Base-by-base conservation (phyloP, 768 basidiomycete genomes). In the Chlorophyllum brunneum region DNA sequence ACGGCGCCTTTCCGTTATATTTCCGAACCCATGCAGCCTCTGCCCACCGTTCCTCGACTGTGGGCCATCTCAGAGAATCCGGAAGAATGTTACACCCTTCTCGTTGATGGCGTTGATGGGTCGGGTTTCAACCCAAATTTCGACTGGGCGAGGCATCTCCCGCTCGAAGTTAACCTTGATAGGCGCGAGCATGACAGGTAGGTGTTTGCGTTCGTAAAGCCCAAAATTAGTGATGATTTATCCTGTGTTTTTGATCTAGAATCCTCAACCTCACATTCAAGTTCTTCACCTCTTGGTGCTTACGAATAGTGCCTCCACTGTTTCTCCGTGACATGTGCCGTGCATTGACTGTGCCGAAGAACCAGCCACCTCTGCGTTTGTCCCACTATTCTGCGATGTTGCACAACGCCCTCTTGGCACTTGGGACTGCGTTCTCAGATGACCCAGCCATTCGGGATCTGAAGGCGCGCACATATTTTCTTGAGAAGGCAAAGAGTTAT, bases 311-410 rank as follows among this genome's bases (percentile, higher is more conserved):
- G 2, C 77, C 77, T 3, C 67, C 69, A 5, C 69, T 78, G 29
- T 80, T 80, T 62, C 61, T 78, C 15, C 67, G 76, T 9, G 77
- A 79, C 48, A 78, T 79, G 77, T 66, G 69, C 52, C 64, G 70
- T 6, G 67, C 70, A 3, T 64, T 78, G 10, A 67, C 59, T 39
- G 62, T 63, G 2, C 73, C 75, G 1, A 58, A 63, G 37, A 67
- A 69, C 1, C 67, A 74, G 33, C 52, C 65, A 5, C 62, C 70
- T 13, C 74, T 74, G 0, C 76, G 75, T 54, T 75, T 76, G 0
- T 64, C 78, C 2, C 83, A 86, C 56, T 88, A 87, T 63, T 85
- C 83, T 2, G 83, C 85, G 0, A 81, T 87, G 78, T 71, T 87
- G 6, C 86, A 88, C 66, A 88, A 88, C 56, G 75, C 83, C 1